A percentile compares a stretch with the other conserved stretches of the same genome.
Evolutionary conservation across 306 rosid species (phyloP).

Genomic region (Quillaja saponaria): DNA sequence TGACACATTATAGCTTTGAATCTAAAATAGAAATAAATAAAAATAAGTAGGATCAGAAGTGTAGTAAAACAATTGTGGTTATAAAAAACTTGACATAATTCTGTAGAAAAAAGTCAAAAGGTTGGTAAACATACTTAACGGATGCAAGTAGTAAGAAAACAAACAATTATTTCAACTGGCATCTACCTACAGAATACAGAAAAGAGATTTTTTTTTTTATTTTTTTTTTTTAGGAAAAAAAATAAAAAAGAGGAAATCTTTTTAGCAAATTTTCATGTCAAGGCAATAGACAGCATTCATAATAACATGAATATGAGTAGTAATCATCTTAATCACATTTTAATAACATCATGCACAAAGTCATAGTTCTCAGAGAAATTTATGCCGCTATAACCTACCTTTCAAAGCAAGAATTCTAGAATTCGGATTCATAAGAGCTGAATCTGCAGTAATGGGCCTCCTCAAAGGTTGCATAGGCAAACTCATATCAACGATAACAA

Average conservation of each 20-base stretch:
- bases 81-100: no score
- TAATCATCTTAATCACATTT: slow-evolving; percentile 14
- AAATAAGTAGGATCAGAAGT: no score
- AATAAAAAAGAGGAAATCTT: slow-evolving; percentile 6
- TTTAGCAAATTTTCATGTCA: slow-evolving; percentile 1
- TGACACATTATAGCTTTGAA: no score
- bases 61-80: no score
- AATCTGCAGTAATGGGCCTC: slow-evolving; percentile 95
- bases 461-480: slow-evolving; percentile 95
- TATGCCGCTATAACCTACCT: slow-evolving; percentile 47
- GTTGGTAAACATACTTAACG: no score
- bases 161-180: no score
- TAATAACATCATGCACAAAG: not conserved
- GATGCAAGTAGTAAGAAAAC: no score
- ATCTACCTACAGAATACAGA: no score
- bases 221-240: not conserved
- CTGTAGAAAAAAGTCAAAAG: no score
- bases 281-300: not conserved
- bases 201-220: no score
- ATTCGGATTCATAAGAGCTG: slow-evolving; percentile 97
- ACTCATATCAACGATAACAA: slow-evolving; percentile 88
- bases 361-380: slow-evolving; percentile 1
- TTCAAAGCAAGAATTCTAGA: slow-evolving; percentile 89
- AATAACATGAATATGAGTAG: not conserved
- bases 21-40: no score